phyloP scores from a whole-genome alignment of 495 filamentous ascomycete species.

The Neurospora sp. region DNA sequence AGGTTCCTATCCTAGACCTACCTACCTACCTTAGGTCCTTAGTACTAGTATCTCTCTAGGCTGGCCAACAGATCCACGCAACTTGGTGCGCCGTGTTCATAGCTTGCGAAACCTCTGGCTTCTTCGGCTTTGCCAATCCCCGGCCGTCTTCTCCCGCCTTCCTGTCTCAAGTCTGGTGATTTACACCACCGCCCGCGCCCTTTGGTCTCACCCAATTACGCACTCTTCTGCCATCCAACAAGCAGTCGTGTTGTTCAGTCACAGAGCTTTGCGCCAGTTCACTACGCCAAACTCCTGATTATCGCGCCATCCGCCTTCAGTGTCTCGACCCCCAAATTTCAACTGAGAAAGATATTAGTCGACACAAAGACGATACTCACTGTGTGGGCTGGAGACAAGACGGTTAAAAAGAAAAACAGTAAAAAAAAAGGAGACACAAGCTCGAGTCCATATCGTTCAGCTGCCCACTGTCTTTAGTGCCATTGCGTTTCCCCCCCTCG shows the following conservation, averaged over 20 bases:
- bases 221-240: neutral
- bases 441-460: neutral
- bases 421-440: neutral
- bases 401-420: neutral
- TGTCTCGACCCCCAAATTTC: neutral
- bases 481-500: neutral
- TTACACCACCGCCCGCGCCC: neutral
- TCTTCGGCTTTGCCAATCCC: neutral
- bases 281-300: neutral
- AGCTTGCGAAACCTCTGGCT: neutral
- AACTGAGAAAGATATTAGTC: neutral
- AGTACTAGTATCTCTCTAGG: neutral
- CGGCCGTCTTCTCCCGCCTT: neutral
- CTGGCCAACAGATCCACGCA: neutral
- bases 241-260: no score
- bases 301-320: neutral
- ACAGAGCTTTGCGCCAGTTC: neutral
- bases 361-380: neutral
- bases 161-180: neutral
- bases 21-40: neutral
- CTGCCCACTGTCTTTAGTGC: neutral
- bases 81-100: neutral
- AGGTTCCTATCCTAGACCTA: neutral
- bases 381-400: neutral
- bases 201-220: neutral